Percentiles rank a stretch among this genome's conserved stretches.
Evolutionary conservation across 257 asterid genomes (phyloP).

Genomic region (Schizonepeta tenuifolia): DNA sequence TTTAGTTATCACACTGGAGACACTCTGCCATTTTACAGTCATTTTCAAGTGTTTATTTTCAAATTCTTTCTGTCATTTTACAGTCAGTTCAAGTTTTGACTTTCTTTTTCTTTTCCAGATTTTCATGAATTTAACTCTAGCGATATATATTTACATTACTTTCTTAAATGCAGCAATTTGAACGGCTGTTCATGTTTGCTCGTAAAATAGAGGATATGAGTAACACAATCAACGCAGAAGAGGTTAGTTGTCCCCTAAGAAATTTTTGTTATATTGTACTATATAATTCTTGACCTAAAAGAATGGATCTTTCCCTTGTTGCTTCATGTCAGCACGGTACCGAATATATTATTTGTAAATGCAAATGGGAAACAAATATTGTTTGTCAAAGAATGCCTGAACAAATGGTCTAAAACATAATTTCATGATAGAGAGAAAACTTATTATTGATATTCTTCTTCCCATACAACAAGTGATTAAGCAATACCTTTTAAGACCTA

Average conservation of each 20-base stretch:
- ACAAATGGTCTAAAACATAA: too few species aligned
- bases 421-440: too few species aligned
- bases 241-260: constrained; percentile 57
- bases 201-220: constrained; percentile 89
- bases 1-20: neutral
- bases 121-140: constrained; percentile 14
- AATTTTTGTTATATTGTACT: neutral
- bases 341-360: too few species aligned
- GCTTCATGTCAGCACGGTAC: neutral
- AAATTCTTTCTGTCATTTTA: neutral
- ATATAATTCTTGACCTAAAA: constrained; percentile 9
- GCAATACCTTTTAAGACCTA: too few species aligned
- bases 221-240: constrained; percentile 74
- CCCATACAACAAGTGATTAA: too few species aligned
- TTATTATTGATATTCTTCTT: too few species aligned
- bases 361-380: too few species aligned
- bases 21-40: neutral
- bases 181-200: constrained; percentile 88
- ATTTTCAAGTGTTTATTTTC: neutral
- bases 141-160: constrained; percentile 21
- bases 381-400: too few species aligned
- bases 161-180: constrained; percentile 80
- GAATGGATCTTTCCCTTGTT: neutral
- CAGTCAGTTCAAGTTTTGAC: neutral
- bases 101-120: neutral